Percentiles rank a stretch among this genome's conserved stretches.
These are phyloP conservation scores for Metschnikowia vanudenii DNA, from an alignment of 805 yeast genomes.

Conservation along the genomic window DNA sequence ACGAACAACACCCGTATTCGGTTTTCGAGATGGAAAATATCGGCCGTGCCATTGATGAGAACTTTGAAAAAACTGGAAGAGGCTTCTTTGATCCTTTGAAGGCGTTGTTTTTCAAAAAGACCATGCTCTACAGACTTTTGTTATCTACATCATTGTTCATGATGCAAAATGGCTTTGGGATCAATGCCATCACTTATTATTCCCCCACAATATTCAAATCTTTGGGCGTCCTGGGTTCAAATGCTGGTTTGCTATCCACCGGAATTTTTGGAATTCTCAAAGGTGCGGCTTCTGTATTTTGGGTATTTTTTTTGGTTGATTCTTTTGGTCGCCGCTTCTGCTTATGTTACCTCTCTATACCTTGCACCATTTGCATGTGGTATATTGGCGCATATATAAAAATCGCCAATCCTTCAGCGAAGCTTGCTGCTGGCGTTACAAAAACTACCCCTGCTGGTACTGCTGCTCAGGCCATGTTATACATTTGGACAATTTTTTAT, in stretches of 20 bases:
- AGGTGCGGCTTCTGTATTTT: constrained; percentile 42
- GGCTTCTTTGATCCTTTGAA: constrained; percentile 42
- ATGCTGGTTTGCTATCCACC: constrained; percentile 48
- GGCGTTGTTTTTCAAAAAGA: constrained; percentile 29
- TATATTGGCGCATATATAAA: constrained; percentile 50
- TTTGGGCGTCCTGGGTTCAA: constrained; percentile 46
- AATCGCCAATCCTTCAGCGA: constrained; percentile 29
- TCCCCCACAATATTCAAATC: constrained; percentile 52
- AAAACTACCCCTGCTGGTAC: constrained; percentile 35
- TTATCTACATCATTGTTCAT: constrained; percentile 39
- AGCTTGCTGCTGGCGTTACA: constrained; percentile 23
- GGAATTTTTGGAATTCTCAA: constrained; percentile 54
- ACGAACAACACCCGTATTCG: constrained; percentile 39
- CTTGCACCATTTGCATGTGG: constrained; percentile 46
- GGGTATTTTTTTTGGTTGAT: constrained; percentile 48
- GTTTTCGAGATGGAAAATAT: constrained; percentile 37
- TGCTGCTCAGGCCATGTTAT: constrained; percentile 46
- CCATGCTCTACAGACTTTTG: constrained; percentile 35
- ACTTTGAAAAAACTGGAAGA: constrained; percentile 31
- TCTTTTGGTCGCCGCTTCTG: constrained; percentile 46
- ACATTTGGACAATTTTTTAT: constrained; percentile 47
- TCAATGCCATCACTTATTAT: constrained; percentile 52
- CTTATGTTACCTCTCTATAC: constrained; percentile 35
- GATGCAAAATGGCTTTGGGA: constrained; percentile 48
- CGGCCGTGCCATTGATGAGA: constrained; percentile 24